These are phyloP conservation scores for Metschnikowia picachoensis DNA, from an alignment of 805 yeast genomes.

Conservation along the genomic window DNA sequence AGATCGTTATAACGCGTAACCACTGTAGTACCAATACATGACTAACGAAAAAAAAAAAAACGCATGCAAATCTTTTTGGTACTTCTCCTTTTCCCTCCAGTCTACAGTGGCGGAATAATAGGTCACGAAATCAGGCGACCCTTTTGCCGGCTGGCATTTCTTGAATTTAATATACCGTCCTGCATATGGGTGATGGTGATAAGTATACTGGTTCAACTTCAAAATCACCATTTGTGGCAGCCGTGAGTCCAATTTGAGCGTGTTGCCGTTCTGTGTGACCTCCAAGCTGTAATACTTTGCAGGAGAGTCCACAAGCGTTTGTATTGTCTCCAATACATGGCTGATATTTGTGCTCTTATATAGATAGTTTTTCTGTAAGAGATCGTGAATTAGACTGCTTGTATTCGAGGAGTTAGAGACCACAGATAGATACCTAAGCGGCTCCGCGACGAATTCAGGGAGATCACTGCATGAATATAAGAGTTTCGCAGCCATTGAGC, in stretches of 20 bases:
- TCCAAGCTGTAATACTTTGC: slow-evolving; percentile 2
- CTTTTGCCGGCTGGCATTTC: slow-evolving; percentile 12
- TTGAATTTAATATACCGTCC: slow-evolving; percentile 13
- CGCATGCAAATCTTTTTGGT: slow-evolving; percentile 10
- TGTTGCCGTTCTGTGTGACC: slow-evolving; percentile 1
- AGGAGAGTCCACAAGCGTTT: background rate
- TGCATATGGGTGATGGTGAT: slow-evolving; percentile 13
- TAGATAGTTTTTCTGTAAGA: background rate
- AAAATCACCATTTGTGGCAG: background rate
- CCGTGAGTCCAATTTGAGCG: slow-evolving; percentile 4
- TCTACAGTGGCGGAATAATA: slow-evolving; percentile 1
- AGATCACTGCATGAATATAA: background rate
- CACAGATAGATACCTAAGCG: slow-evolving; percentile 9
- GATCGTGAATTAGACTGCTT: background rate
- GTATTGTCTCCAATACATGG: slow-evolving; percentile 2
- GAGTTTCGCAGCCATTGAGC: background rate
- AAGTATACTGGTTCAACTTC: slow-evolving; percentile 11
- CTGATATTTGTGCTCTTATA: background rate
- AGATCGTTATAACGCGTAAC: too few species aligned
- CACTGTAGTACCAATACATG: too few species aligned
- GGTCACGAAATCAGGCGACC: slow-evolving; percentile 5
- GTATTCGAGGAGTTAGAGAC: background rate
- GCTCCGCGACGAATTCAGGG: slow-evolving; percentile 10
- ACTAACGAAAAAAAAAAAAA: too few species aligned
- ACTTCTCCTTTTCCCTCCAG: background rate